These are phyloP conservation scores for Aureobasidium leucospermi DNA, from an alignment of 2,329 filamentous ascomycete genomes.

Conservation along the genomic window DNA sequence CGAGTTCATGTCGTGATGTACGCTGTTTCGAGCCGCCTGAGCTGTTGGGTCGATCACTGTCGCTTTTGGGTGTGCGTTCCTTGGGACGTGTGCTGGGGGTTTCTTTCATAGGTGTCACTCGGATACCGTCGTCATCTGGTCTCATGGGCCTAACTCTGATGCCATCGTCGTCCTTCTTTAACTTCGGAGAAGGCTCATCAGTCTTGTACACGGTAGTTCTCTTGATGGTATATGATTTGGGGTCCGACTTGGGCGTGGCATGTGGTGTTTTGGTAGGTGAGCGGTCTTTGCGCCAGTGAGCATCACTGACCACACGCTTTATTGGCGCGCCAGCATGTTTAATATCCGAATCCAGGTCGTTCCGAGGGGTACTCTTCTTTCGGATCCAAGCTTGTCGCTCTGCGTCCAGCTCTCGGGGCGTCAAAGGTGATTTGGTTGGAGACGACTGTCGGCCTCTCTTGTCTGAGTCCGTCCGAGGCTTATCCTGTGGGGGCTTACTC, in stretches of 20 bases:
- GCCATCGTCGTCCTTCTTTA: conserved; percentile 19
- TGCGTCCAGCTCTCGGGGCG: conserved; percentile 21
- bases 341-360: conserved; percentile 37
- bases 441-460: not conserved
- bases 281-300: conserved; percentile 58
- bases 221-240: conserved; percentile 11
- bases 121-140: conserved; percentile 7
- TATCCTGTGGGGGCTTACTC: conserved; percentile 6
- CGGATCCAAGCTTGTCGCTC: conserved; percentile 30
- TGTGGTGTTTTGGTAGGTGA: conserved; percentile 19
- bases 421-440: conserved; percentile 5
- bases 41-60: not conserved
- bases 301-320: conserved; percentile 89
- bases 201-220: not conserved
- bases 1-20: not conserved
- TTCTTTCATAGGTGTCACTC: conserved; percentile 5
- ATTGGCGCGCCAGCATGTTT: conserved; percentile 60
- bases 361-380: conserved; percentile 27
- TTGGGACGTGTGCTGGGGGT: not conserved
- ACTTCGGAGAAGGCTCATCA: not conserved
- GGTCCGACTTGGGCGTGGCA: not conserved
- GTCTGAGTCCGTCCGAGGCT: not conserved
- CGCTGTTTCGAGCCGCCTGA: not conserved
- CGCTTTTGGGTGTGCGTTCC: not conserved
- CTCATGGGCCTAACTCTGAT: conserved; percentile 16